These are phyloP conservation scores for Cantharellus cinnabarinus DNA, from an alignment of 768 basidiomycete genomes.

Conservation along the genomic window DNA sequence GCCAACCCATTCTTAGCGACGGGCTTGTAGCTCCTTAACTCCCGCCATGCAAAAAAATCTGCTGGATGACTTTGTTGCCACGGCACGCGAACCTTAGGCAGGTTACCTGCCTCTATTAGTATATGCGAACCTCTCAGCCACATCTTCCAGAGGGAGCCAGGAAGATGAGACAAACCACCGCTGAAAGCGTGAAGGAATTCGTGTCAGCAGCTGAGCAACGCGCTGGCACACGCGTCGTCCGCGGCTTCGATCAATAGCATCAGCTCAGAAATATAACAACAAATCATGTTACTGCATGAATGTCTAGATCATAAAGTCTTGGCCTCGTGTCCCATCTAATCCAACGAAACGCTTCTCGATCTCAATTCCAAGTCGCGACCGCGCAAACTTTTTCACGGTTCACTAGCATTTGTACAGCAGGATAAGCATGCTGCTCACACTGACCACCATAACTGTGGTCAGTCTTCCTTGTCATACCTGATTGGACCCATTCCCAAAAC, in stretches of 20 bases:
- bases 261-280: too few relatives aligned
- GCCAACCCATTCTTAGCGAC: constrained; percentile 78
- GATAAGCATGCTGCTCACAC: constrained; percentile 79
- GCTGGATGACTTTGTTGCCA: constrained; percentile 86
- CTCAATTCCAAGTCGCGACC: not conserved
- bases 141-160: too few relatives aligned
- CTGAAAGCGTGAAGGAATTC: too few relatives aligned
- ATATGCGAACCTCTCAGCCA: constrained; percentile 2
- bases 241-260: not conserved
- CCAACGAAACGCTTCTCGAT: not conserved
- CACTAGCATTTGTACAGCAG: constrained; percentile 23
- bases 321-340: not conserved
- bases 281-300: too few relatives aligned
- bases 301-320: not conserved
- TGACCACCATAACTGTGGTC: constrained; percentile 50
- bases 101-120: not conserved
- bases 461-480: constrained; percentile 86
- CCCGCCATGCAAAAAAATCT: constrained; percentile 83
- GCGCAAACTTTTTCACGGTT: not conserved
- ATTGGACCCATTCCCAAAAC: constrained; percentile 32
- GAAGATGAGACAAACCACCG: too few relatives aligned
- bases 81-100: constrained; percentile 20
- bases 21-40: constrained; percentile 91
- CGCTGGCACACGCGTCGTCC: too few relatives aligned
- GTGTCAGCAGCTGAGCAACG: too few relatives aligned